A percentile compares a stretch with the other conserved stretches of the same genome.
These are phyloP conservation scores for Eleusine coracana DNA, from an alignment of 176 grass and related monocot species.

Conservation along the genomic window DNA sequence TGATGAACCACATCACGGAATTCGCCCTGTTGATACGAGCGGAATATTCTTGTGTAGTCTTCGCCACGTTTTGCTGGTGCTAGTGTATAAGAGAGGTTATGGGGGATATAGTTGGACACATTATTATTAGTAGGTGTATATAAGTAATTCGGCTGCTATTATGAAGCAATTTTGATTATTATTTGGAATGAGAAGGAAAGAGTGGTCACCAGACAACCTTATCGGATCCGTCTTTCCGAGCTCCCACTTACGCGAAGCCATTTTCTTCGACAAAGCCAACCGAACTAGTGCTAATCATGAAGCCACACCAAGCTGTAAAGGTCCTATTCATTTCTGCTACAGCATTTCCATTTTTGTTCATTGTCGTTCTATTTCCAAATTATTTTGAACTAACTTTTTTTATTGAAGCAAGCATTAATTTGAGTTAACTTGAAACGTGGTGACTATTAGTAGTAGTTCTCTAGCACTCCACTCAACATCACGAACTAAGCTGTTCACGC, in stretches of 20 bases:
- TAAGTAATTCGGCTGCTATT: too few species aligned
- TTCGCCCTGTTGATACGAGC: too few species aligned
- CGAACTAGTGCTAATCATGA: conserved; percentile 47
- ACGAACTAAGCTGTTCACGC: not conserved
- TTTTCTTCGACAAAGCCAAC: conserved; percentile 41
- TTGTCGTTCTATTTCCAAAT: not conserved
- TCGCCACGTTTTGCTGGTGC: too few species aligned
- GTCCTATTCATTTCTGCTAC: not conserved
- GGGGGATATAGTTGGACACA: too few species aligned
- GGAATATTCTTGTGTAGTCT: too few species aligned
- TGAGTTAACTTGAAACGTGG: not conserved
- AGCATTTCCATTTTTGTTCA: not conserved
- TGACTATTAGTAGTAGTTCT: not conserved
- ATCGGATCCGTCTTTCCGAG: not conserved
- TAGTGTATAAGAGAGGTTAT: too few species aligned
- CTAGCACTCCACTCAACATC: conserved; percentile 7
- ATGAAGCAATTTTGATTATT: too few species aligned
- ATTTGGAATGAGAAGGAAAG: too few species aligned
- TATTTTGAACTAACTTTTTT: too few species aligned
- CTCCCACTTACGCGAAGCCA: not conserved
- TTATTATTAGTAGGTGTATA: too few species aligned
- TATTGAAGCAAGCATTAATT: not conserved
- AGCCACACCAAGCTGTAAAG: conserved; percentile 24
- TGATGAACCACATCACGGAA: too few species aligned
- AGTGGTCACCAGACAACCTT: not conserved